Evolutionary conservation across 805 yeast species (phyloP).

Genomic region (Wickerhamomyces bovis): DNA sequence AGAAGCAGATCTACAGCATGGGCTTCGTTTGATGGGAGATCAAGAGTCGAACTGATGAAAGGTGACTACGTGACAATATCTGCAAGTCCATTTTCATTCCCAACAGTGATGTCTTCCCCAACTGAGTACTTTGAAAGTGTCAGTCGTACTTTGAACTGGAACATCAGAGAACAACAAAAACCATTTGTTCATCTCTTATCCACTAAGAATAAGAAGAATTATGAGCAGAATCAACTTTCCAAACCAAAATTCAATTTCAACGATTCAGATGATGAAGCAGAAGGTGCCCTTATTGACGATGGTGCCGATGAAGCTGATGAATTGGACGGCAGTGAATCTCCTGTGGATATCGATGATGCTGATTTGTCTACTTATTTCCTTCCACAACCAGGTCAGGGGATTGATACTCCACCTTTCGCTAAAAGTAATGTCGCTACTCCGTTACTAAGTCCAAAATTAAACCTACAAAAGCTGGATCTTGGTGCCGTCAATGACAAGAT

Average conservation of each 20-base stretch:
- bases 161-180: conserved; percentile 82
- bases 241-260: conserved; percentile 21
- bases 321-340: conserved; percentile 17
- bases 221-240: conserved; percentile 25
- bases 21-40: conserved; percentile 95
- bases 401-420: conserved; percentile 19
- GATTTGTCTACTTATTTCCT: conserved; percentile 21
- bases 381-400: conserved; percentile 23
- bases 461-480: background rate
- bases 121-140: conserved; percentile 81
- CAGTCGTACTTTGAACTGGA: conserved; percentile 88
- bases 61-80: conserved; percentile 84
- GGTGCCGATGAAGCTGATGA: conserved; percentile 15
- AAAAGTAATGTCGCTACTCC: conserved; percentile 14
- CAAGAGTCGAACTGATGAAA: conserved; percentile 67
- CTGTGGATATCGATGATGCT: conserved; percentile 24
- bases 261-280: conserved; percentile 19
- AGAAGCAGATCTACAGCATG: conserved; percentile 87
- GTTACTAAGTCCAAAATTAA: conserved; percentile 10
- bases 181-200: conserved; percentile 62
- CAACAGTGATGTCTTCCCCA: conserved; percentile 73
- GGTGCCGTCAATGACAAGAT: background rate
- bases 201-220: conserved; percentile 46
- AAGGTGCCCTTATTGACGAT: conserved; percentile 17
- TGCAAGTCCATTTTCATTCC: conserved; percentile 90